Base-by-base conservation (phyloP, 1,139 yeast species). In the Suhomyces maxii region DNA sequence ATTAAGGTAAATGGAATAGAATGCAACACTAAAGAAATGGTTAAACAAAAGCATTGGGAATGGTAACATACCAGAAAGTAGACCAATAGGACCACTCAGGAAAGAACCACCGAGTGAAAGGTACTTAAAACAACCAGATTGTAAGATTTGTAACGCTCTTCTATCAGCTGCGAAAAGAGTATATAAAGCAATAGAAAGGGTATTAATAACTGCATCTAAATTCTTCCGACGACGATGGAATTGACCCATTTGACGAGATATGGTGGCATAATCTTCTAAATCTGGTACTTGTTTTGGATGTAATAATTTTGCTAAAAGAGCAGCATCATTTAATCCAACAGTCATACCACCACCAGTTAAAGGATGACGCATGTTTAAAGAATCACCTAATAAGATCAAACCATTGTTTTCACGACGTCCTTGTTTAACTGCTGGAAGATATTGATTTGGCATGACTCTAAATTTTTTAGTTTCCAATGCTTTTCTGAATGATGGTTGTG, bases 291-390 rank as follows among this genome's bases (percentile, higher is more conserved):
- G 55, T 42, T 75, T 63, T 40, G 86, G 82, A 30, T 83, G 79
- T 41, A 89, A 69, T 34, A 85, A 67, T 52, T 76, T 77, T 26
- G 87, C 79, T 56, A 87, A 70, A 49, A 86, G 64, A 13, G 77
- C 89, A 6, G 91, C 93, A 63, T 93, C 99, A 61, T 84, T 87
- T 51, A 95, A 74, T 0, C 97, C 98, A 38, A 93, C 99, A 9
- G 98, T 91, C 99, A 93, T 93, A 50, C 99, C 99, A 49, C 99
- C 99, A 39, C 99, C 99, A 1, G 99, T 93, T 53, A 93, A 77
- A 14, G 99, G 99, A 65, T 93, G 99, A 63, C 99, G 81, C 97
- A 93, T 93, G 65, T 93, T 93, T 60, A 91, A 77, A 2, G 99
- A 89, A 64, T 93, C 99, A 36, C 99, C 99, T 40, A 93, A 65